Percentiles rank a stretch among this genome's conserved stretches.
Conservation (phyloP, 768 basidiomycete species). For the Leccinum subtestaceum region DNA sequence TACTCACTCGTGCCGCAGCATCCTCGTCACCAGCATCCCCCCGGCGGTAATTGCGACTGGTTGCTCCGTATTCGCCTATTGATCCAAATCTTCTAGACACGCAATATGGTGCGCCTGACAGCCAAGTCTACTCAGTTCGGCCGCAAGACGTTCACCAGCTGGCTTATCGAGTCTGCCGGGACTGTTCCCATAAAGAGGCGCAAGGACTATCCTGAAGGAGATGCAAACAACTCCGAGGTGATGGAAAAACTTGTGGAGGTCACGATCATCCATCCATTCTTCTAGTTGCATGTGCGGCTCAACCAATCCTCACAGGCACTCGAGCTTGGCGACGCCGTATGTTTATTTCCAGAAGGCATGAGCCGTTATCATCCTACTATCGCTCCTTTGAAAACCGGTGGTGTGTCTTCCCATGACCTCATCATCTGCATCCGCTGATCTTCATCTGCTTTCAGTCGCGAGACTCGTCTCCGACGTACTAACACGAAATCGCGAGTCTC, state of each 20-base stretch:
- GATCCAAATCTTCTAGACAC: conserved; percentile 43
- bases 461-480: conserved; percentile 78
- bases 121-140: conserved; percentile 89
- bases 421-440: conserved; percentile 1
- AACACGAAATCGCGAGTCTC: conserved; percentile 61
- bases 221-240: conserved; percentile 61
- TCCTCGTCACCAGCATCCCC: conserved; percentile 74
- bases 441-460: conserved; percentile 49
- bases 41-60: conserved; percentile 44
- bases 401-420: conserved; percentile 35
- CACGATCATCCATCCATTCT: conserved; percentile 2
- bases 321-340: conserved; percentile 74
- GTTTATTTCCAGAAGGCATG: conserved; percentile 84
- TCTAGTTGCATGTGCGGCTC: conserved; percentile 5
- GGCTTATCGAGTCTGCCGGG: conserved; percentile 87
- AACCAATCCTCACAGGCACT: conserved; percentile 50
- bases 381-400: conserved; percentile 84
- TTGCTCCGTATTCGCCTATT: conserved; percentile 5
- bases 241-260: conserved; percentile 74
- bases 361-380: conserved; percentile 86
- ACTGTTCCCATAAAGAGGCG: conserved; percentile 79
- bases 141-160: conserved; percentile 78
- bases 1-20: conserved; percentile 34
- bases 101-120: conserved; percentile 79
- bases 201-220: conserved; percentile 60